Evolutionary conservation across 345 rosid genomes (phyloP), one percentile per base, ranked within the genome.

Genomic region (Linum lewisii): DNA sequence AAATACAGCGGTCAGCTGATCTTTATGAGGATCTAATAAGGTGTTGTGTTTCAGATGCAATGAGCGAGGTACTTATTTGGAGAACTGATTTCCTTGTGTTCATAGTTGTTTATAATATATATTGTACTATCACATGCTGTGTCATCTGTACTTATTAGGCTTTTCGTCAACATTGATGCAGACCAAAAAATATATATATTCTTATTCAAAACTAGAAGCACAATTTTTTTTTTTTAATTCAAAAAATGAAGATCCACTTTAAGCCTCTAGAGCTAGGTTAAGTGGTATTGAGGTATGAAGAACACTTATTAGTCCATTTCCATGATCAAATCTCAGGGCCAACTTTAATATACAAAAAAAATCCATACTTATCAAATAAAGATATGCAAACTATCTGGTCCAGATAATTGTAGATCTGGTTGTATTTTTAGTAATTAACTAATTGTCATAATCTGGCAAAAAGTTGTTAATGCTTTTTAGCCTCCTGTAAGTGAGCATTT

Each of bases 31-130:
- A 89, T 69, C 59, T 93, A 66, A 89, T 89, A 37, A 79, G 82
- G 69, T 93, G 97, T 70, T 89, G 97, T 56, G 97, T 85, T 71
- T 91, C 83, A 18, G 99, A 93, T 82, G 99, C 99, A 66, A 93
- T 93, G 94, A 93, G 99, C 69, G 99, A 93, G 99, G 99, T 93
- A 78, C 54, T 29, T 51, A 37, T 68, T 42, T 61, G 53, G 21
- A 38, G 57, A 64, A 45, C 42, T 5, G 9, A 9, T 24, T 26
- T 29, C n/a, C 10, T 52, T 15, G n/a, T 63, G 23, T 50, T 20
- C 22, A 24, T 68, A 44, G 19, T 45, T 50, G 20, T 8, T 21
- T 49, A 21, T n/a, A n/a, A n/a, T n/a, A n/a, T 58, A 22, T 49
- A 6, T 10, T 56, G 21, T 57, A 26, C 24, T 0, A 3, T 11